Base-by-base conservation (phyloP, 139 green algal species). In the Trebouxia sp. region DNA sequence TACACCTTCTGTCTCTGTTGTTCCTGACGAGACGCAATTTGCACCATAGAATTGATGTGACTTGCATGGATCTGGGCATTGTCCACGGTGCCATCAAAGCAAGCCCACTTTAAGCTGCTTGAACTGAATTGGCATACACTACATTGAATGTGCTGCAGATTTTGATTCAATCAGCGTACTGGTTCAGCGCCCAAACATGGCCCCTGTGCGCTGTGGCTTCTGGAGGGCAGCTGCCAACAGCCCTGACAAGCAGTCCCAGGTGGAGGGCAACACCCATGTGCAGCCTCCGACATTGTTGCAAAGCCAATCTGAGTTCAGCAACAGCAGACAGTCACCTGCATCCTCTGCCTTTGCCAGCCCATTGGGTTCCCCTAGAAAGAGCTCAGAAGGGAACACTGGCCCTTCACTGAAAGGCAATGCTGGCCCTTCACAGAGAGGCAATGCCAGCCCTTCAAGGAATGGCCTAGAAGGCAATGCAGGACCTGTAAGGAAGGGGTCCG, bases 181-280 rank as follows among this genome's bases (percentile, higher is more conserved):
- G 84, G 85, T 41, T 66, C 85, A 85, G 81, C 75, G 82, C 30
- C 80, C 76, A 20, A 35, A 65, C 17, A 75, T 88, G 51, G 80
- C 86, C 65, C 92, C 92, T 0, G 66, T 94, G 58, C 85, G 89
- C 51, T 86, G 78, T 24, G 90, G 89, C 6, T 85, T 92, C 32
- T 85, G 85, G 67, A 83, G 83, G 77, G 3, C 12, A 24, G 20
- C 15, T 30, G 4, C 62, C 6, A 35, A 28, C 35, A 72, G 35
- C 62, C 37, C 62, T 72, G n/a, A 72, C 12, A 24, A 35, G 28
- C 14, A 72, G 24, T 32, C 24, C 55, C 24, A 65, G 24, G 24
- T 24, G 6, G 14, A 45, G 35, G 1, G 32, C 45, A 65, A 15
- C 30, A 48, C 14, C 30, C 9, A 20, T 37, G 15, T 15, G n/a